phyloP scores from a whole-genome alignment of 2,329 filamentous ascomycete species.

The Teratosphaeria nubilosa region DNA sequence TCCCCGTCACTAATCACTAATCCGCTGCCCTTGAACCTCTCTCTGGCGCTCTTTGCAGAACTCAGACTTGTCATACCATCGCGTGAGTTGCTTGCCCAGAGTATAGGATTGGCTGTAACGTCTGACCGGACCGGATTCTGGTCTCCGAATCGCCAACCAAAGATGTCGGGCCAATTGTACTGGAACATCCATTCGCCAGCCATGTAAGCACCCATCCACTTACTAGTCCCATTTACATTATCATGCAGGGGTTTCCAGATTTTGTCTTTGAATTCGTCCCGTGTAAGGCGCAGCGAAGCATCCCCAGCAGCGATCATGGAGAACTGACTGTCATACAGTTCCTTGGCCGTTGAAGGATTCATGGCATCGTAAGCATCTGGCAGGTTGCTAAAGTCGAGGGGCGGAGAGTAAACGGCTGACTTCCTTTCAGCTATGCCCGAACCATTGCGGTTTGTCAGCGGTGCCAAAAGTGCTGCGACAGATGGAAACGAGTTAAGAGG shows the following conservation, averaged over 20 bases:
- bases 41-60: neutral
- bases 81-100: neutral
- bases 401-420: neutral
- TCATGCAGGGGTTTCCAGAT: neutral
- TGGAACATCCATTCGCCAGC: neutral
- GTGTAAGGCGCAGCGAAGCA: neutral
- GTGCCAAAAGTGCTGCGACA: constrained; percentile 14
- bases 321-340: neutral
- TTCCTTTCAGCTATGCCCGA: neutral
- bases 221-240: neutral
- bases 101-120: neutral
- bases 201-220: neutral
- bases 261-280: neutral
- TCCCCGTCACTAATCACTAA: neutral
- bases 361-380: neutral
- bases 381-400: neutral
- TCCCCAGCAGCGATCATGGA: neutral
- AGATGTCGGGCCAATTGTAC: neutral
- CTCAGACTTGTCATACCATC: neutral
- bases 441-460: neutral
- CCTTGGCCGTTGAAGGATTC: neutral
- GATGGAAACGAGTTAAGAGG: constrained; percentile 18
- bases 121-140: neutral
- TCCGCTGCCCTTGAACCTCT: neutral
- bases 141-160: neutral